Evolutionary conservation across 169 alveolate genomes (phyloP), one percentile per base, ranked within the genome.

Genomic region (Cryptosporidium canis): DNA sequence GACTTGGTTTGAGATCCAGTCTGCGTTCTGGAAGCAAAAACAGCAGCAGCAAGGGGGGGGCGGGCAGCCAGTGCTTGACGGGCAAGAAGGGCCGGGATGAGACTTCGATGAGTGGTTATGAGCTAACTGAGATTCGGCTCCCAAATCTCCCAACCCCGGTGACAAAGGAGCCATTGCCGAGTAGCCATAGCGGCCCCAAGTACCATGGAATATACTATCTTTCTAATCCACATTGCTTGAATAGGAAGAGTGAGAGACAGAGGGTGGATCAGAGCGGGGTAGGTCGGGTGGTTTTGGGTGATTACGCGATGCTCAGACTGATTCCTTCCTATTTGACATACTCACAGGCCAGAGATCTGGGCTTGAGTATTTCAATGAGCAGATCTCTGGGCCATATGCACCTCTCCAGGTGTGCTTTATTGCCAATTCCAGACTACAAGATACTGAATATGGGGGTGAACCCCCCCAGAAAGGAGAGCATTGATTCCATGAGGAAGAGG

Each of bases 301-400:
- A 71, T 31, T 71, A 53, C 41, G 85, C 70, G 8, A 71, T 71
- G 85, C 68, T 71, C 31, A 53, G 85, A 39, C 51, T 71, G 18
- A 55, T 71, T 51, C 85, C 85, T 12, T 48, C 67, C 33, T 71
- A 71, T 18, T 33, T 71, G 12, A 31, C 85, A 5, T 71, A 71
- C 16, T 55, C 65, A 6, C 85, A 71, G 55, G 85, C 85, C 12
- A 71, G 85, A 16, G 85, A 71, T 9, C 18, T 71, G 61, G 85
- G 85, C 3, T 37, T 71, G 41, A 71, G 85, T 27, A 71, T 71
- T 47, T 71, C 85, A 4, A 71, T 71, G 85, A 71, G 85, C 41
- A 71, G 85, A 71, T 71, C 85, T 53, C 85, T 71, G 4, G 85
- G 85, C 3, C 85, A 71, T 21, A 71, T 71, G 85, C 68, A 71